Base-by-base conservation (phyloP, 2,329 filamentous ascomycete genomes). In the Rhinocladiella similis region DNA sequence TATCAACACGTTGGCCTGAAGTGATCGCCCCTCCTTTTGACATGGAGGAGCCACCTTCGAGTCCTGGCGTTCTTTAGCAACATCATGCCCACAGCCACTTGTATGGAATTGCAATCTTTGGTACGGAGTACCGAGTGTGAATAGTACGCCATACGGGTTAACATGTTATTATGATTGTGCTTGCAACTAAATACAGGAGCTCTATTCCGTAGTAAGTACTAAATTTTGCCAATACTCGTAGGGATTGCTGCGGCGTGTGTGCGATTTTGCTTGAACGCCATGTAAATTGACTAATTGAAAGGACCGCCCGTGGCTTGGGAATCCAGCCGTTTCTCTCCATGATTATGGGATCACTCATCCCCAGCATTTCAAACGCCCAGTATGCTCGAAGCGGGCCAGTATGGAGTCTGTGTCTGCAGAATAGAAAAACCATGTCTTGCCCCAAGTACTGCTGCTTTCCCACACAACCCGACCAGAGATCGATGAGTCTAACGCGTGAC, bases 371-470 rank as follows among this genome's bases (percentile, higher is more conserved):
- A 48, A 58, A 58, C 56, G 47, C 47, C 56, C 50, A 51, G 50
- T 53, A 61, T 58, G 59, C 59, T 50, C 38, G 43, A 53, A 47
- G 48, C 58, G 42, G 48, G 54, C 47, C 54, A 55, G 27, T 14
- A 45, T 16, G 36, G 33, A 25, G 43, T 12, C 29, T 42, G n/a
- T 49, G 47, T 20, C 54, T 50, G 22, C 54, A 49, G 14, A 10
- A 22, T 39, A 9, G 29, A 33, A 47, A 10, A 33, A 36, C 49
- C 48, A 35, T 46, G 36, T 39, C 47, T 25, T 55, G 51, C 51
- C 38, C 29, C 29, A 33, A 12, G 10, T 33, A 12, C 29, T 33
- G 10, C 29, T 33, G 29, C 29, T 25, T 53, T 50, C 48, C 29
- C 29, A 33, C 29, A 12, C 39, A 42, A 42, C 16, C 12, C 16